These are phyloP conservation scores for Raphanus sativus DNA, from an alignment of 345 rosid genomes.

Conservation along the genomic window DNA sequence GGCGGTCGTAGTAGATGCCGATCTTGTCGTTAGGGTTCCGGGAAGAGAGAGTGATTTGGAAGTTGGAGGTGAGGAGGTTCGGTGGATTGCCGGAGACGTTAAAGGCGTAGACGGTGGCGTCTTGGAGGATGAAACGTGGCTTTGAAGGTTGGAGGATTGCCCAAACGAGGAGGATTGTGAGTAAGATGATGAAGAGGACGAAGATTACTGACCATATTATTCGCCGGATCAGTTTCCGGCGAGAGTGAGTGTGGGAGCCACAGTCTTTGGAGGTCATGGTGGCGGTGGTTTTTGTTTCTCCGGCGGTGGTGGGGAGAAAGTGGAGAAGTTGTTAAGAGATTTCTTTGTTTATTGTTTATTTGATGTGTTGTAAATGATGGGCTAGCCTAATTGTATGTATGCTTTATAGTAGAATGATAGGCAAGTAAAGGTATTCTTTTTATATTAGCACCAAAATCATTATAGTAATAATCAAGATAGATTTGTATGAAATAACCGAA, in stretches of 20 bases:
- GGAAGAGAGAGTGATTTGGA: conserved; percentile 75
- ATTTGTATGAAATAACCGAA: neutral
- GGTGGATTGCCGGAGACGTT: conserved; percentile 61
- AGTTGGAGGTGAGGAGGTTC: conserved; percentile 66
- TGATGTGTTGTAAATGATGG: conserved; percentile 12
- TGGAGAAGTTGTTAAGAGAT: conserved; percentile 26
- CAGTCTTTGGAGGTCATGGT: conserved; percentile 57
- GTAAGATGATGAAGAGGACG: conserved; percentile 51
- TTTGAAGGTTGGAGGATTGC: conserved; percentile 83
- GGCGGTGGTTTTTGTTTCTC: neutral
- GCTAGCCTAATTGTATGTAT: conserved; percentile 8
- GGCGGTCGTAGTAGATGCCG: conserved; percentile 84
- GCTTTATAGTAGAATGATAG: conserved; percentile 31
- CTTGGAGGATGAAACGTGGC: conserved; percentile 84
- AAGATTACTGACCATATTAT: conserved; percentile 49
- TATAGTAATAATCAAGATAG: neutral
- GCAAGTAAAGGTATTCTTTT: conserved; percentile 4
- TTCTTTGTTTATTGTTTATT: neutral
- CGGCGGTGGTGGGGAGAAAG: conserved; percentile 22
- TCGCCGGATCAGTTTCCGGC: conserved; percentile 36
- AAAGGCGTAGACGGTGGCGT: conserved; percentile 86
- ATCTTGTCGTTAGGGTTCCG: conserved; percentile 78
- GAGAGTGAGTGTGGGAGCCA: conserved; percentile 40
- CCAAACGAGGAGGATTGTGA: conserved; percentile 70
- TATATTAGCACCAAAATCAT: neutral